phyloP scores from a whole-genome alignment of 1,284 basidiomycete genomes.

The Ganoderma meredithae region DNA sequence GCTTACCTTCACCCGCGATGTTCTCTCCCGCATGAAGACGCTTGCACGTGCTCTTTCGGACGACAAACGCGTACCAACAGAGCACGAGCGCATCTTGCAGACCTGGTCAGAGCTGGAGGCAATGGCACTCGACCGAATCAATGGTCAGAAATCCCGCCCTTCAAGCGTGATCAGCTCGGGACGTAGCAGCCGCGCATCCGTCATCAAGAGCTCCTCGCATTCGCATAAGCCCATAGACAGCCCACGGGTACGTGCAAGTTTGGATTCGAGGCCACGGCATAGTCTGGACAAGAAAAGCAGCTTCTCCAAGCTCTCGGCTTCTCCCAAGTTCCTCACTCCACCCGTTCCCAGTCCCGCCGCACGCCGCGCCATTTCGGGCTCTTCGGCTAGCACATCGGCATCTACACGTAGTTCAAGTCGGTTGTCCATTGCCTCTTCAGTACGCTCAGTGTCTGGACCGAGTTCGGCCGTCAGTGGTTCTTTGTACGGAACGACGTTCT shows the following conservation, averaged over 20 bases:
- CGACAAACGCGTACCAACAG: constrained; percentile 65
- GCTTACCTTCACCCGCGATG: constrained; percentile 63
- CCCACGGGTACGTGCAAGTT: constrained; percentile 28
- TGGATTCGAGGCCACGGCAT: constrained; percentile 28
- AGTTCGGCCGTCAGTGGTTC: constrained; percentile 35
- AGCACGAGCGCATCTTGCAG: constrained; percentile 70
- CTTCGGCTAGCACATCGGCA: constrained; percentile 40
- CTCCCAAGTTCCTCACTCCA: constrained; percentile 56
- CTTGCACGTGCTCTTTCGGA: constrained; percentile 51
- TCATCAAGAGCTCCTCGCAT: constrained; percentile 37
- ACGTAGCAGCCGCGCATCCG: constrained; percentile 59
- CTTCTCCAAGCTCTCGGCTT: constrained; percentile 62
- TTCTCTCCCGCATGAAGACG: constrained; percentile 55
- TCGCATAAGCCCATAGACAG: constrained; percentile 41
- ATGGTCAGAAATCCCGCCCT: constrained; percentile 67
- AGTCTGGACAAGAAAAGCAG: constrained; percentile 37
- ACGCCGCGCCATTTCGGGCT: constrained; percentile 58
- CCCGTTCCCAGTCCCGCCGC: constrained; percentile 44
- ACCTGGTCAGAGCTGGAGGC: constrained; percentile 82
- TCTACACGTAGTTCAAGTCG: constrained; percentile 55
- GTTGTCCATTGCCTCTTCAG: constrained; percentile 54
- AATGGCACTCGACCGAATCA: constrained; percentile 75
- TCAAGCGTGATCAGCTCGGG: constrained; percentile 65
- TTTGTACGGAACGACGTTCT: constrained; percentile 70
- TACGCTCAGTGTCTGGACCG: constrained; percentile 62